These are phyloP conservation scores for Penicillium sp. DNA, from an alignment of 2,329 filamentous ascomycete genomes.

Conservation along the genomic window DNA sequence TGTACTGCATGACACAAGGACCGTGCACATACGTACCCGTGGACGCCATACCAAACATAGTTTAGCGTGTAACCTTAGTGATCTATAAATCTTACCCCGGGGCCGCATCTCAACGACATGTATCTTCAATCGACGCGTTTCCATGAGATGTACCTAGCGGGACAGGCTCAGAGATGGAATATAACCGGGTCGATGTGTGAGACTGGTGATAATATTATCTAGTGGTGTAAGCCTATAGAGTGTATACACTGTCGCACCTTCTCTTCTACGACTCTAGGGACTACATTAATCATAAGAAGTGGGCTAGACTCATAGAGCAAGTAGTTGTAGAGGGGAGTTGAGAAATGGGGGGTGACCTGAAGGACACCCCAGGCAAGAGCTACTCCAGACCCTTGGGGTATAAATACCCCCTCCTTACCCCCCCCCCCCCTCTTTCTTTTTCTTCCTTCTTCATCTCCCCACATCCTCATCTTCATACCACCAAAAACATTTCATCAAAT, in stretches of 20 bases:
- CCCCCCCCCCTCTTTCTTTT: neutral
- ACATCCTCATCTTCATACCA: neutral
- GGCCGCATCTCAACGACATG: neutral
- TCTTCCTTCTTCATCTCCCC: neutral
- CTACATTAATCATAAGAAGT: neutral
- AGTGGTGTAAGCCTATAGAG: neutral
- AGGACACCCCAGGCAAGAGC: neutral
- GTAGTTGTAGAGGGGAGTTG: neutral
- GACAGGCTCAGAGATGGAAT: no score
- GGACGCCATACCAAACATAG: no score
- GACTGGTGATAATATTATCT: neutral
- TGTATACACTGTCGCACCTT: neutral
- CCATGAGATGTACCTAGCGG: neutral
- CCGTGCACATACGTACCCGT: neutral
- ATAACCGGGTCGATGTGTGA: neutral
- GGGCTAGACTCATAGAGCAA: neutral
- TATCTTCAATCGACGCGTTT: neutral
- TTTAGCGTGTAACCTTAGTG: no score
- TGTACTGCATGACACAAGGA: neutral
- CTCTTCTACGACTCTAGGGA: neutral
- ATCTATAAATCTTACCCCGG: neutral
- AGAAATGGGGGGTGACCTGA: neutral
- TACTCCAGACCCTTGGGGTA: neutral
- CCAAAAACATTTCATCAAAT: neutral
- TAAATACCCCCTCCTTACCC: neutral